These are phyloP conservation scores for Diophrys sp. DNA, from an alignment of 73 alveolate species.

Conservation along the genomic window DNA sequence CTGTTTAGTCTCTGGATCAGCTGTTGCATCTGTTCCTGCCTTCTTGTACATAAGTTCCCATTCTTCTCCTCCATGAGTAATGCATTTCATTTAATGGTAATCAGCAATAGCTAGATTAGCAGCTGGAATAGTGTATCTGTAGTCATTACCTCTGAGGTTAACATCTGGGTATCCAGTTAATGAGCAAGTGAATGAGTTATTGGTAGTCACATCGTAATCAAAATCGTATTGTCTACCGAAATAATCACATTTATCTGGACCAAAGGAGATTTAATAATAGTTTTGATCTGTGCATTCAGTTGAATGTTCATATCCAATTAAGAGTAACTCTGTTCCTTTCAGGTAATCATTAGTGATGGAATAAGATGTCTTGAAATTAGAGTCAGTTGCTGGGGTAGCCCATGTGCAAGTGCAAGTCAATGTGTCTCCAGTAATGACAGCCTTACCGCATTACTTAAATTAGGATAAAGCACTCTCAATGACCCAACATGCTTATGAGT, in stretches of 20 bases:
- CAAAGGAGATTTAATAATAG: neutral
- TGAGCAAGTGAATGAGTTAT: conserved; percentile 1
- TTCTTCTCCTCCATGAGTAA: neutral
- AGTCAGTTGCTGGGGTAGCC: too few species aligned
- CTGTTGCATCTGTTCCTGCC: neutral
- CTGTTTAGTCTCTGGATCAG: neutral
- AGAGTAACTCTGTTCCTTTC: neutral
- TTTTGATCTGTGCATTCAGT: neutral
- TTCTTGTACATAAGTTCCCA: neutral
- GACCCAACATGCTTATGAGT: neutral
- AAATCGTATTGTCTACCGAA: neutral
- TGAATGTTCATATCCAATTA: neutral
- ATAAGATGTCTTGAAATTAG: neutral
- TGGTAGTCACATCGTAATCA: neutral
- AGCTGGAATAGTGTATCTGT: neutral
- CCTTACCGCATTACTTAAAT: neutral
- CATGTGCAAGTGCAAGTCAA: neutral
- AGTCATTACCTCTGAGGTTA: neutral
- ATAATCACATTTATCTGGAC: neutral
- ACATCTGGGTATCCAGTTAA: neutral
- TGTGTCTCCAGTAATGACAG: neutral
- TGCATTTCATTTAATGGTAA: neutral
- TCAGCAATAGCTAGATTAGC: neutral
- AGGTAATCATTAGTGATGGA: neutral
- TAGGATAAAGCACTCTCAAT: neutral